Evolutionary conservation across 2,329 filamentous ascomycete genomes (phyloP).

Genomic region (Ophiostoma sp.): DNA sequence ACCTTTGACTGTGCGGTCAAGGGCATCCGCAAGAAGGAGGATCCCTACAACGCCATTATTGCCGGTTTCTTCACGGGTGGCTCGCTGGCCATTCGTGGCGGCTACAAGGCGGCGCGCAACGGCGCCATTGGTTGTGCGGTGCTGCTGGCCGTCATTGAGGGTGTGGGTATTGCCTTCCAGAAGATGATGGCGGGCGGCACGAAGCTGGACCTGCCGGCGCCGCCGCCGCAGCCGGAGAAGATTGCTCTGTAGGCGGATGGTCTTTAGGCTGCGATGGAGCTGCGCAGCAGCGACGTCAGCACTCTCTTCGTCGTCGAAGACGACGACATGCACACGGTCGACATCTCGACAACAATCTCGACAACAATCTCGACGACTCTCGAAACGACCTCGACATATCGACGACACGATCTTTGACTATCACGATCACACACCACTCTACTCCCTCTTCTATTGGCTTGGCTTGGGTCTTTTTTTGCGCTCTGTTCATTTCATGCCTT

Average conservation of each 20-base stretch:
- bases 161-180: slow-evolving; percentile 93
- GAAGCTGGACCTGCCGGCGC: slow-evolving; percentile 65
- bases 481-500: neutral
- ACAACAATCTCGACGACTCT: neutral
- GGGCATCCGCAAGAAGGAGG: slow-evolving; percentile 92
- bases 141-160: slow-evolving; percentile 92
- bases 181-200: slow-evolving; percentile 91
- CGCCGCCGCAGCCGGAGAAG: slow-evolving; percentile 26
- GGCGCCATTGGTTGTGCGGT: slow-evolving; percentile 95
- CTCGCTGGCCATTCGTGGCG: slow-evolving; percentile 85
- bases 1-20: slow-evolving; percentile 97
- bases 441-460: slow-evolving; percentile 16
- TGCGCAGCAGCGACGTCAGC: neutral
- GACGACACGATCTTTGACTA: neutral
- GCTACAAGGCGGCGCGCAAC: slow-evolving; percentile 87
- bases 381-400: neutral
- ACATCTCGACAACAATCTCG: neutral
- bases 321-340: neutral
- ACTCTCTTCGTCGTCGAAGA: neutral
- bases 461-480: neutral
- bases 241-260: slow-evolving; percentile 18
- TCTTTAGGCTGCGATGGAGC: neutral
- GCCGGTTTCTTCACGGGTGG: slow-evolving; percentile 97
- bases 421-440: slow-evolving; percentile 22
- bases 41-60: slow-evolving; percentile 96